Evolutionary conservation across 208 protist genomes (phyloP).

Genomic region (Herpetomonas samuelpessoai): DNA sequence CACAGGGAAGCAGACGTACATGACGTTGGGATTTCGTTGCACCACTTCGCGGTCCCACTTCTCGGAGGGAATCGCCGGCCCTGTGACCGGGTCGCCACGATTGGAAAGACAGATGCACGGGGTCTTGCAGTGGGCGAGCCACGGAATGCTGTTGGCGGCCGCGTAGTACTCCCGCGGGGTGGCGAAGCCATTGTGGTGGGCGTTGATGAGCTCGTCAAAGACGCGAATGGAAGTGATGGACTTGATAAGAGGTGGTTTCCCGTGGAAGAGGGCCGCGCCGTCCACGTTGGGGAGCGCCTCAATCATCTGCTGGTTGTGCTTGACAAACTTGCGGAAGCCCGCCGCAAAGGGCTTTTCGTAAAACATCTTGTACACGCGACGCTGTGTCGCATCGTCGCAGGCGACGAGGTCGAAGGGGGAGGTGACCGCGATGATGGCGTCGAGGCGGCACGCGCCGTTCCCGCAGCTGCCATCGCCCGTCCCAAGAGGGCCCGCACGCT

Average conservation of each 20-base stretch:
- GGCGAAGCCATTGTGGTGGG: conserved; percentile 30
- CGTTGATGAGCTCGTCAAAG: conserved; percentile 30
- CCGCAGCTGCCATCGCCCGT: conserved; percentile 2
- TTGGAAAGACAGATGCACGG: conserved; percentile 44
- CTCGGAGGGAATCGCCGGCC: conserved; percentile 16
- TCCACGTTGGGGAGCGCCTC: conserved; percentile 19
- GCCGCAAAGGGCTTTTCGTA: conserved; percentile 12
- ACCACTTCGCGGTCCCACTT: conserved; percentile 30
- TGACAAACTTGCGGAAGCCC: conserved; percentile 18
- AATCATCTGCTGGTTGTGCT: conserved; percentile 22
- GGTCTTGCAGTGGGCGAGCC: conserved; percentile 24
- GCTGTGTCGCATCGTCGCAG: conserved; percentile 10
- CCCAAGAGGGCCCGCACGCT: neutral
- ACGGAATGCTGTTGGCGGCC: conserved; percentile 31
- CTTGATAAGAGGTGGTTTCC: conserved; percentile 6
- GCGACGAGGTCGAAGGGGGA: conserved; percentile 20
- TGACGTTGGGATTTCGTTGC: conserved; percentile 19
- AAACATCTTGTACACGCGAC: conserved; percentile 13
- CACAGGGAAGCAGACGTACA: conserved; percentile 47
- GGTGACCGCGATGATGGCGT: conserved; percentile 22
- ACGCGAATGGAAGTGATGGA: conserved; percentile 11
- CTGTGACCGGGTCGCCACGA: conserved; percentile 50
- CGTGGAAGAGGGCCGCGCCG: conserved; percentile 14
- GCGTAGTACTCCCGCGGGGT: conserved; percentile 30
- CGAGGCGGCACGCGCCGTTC: conserved; percentile 4